Evolutionary conservation across 2,329 filamentous ascomycete species (phyloP).

Genomic region (Botrytis tulipae): DNA sequence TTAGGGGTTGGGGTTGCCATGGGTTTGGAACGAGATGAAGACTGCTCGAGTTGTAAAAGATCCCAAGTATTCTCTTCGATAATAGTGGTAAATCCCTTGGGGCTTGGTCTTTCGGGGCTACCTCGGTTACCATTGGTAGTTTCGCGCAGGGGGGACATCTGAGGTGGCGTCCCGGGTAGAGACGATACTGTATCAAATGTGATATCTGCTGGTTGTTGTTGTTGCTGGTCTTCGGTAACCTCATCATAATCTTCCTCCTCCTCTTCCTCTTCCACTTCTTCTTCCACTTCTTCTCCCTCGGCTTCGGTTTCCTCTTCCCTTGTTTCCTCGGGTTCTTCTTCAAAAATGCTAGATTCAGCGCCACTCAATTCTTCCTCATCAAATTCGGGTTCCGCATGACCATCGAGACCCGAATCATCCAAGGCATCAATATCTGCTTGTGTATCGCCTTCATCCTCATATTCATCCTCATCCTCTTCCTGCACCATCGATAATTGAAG

Average conservation of each 20-base stretch:
- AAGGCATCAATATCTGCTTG: constrained; percentile 40
- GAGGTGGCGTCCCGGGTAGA: constrained; percentile 33
- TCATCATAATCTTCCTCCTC: constrained; percentile 35
- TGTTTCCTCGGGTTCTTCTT: constrained; percentile 45
- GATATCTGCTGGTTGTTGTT: constrained; percentile 29
- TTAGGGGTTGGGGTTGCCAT: constrained; percentile 34
- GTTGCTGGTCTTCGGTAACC: constrained; percentile 31
- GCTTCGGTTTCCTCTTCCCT: constrained; percentile 30
- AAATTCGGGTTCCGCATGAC: constrained; percentile 31
- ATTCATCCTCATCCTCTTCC: constrained; percentile 22
- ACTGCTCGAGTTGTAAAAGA: constrained; percentile 40
- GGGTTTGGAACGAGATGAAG: constrained; percentile 38
- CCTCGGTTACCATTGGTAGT: constrained; percentile 33
- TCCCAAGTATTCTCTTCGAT: constrained; percentile 50
- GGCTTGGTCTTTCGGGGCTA: constrained; percentile 32
- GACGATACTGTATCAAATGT: constrained; percentile 32
- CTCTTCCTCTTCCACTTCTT: constrained; percentile 42
- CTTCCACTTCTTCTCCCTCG: constrained; percentile 49
- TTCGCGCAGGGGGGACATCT: constrained; percentile 48
- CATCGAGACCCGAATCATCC: constrained; percentile 32
- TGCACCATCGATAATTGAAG: constrained; percentile 37
- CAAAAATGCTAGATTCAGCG: constrained; percentile 45
- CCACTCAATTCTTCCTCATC: constrained; percentile 30
- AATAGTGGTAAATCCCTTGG: constrained; percentile 47
- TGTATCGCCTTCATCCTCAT: constrained; percentile 36